These are phyloP conservation scores for Macroventuria anomochaeta DNA, from an alignment of 2,329 filamentous ascomycete species.

Conservation along the genomic window DNA sequence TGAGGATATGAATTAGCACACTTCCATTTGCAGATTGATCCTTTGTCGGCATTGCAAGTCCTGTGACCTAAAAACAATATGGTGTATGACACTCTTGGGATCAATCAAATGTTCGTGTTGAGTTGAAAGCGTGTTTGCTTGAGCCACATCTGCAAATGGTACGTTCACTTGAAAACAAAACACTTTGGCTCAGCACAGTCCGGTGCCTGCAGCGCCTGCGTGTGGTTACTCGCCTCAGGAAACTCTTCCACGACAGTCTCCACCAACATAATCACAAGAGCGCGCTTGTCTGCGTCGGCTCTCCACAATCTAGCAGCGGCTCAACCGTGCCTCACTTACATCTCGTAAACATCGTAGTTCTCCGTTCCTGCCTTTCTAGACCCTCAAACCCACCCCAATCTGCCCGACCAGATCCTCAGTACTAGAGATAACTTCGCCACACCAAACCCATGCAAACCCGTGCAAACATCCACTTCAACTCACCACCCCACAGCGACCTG, in stretches of 20 bases:
- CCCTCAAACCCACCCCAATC: background rate
- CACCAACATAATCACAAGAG: background rate
- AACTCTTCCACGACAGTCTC: background rate
- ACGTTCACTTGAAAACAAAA: too few species aligned
- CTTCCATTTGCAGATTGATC: too few species aligned
- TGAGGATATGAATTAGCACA: too few species aligned
- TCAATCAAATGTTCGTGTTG: too few species aligned
- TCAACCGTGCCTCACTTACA: conserved; percentile 1
- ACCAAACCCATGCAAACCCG: background rate
- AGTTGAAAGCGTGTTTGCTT: too few species aligned
- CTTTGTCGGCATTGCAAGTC: too few species aligned
- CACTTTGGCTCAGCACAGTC: background rate
- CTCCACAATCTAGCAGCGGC: conserved; percentile 5
- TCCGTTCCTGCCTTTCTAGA: conserved; percentile 1
- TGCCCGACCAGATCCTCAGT: conserved; percentile 14
- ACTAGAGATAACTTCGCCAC: background rate
- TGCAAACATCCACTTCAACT: conserved; percentile 1
- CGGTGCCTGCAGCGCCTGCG: background rate
- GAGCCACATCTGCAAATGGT: too few species aligned
- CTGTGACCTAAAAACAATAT: too few species aligned
- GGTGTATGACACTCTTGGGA: too few species aligned
- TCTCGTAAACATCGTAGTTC: background rate
- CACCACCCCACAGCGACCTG: background rate
- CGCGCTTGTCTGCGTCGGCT: conserved; percentile 3
- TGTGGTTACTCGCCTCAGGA: background rate